A percentile compares a stretch with the other conserved stretches of the same genome.
Evolutionary conservation across 129 eudicot species (phyloP).

Genomic region (Helianthus tuberosus): DNA sequence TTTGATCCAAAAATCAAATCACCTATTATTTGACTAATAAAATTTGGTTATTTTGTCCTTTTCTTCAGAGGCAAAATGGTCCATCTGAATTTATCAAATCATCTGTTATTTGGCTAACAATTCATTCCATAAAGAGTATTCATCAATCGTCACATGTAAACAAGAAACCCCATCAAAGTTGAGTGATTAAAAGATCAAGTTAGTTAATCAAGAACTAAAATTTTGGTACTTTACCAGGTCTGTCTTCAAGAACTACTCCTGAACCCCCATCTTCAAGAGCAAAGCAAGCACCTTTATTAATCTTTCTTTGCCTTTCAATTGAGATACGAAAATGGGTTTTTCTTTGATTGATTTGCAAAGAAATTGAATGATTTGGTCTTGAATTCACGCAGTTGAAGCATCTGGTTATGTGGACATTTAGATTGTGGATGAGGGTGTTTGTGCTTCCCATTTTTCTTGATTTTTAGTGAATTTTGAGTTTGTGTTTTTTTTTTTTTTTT

Average conservation of each 20-base stretch:
- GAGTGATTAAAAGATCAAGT: neutral
- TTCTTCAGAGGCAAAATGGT: no score
- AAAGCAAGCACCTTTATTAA: constrained; percentile 55
- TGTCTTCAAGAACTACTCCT: constrained; percentile 57
- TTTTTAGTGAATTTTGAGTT: constrained; percentile 9
- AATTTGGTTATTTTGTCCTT: no score
- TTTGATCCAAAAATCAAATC: no score
- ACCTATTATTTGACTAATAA: no score
- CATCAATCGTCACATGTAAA: neutral
- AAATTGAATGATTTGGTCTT: constrained; percentile 28
- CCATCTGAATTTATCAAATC: no score
- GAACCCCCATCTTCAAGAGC: constrained; percentile 70
- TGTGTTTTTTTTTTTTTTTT: no score
- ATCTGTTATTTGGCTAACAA: no score
- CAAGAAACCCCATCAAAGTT: neutral
- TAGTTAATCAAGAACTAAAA: neutral
- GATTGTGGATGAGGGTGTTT: constrained; percentile 57
- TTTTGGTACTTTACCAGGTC: constrained; percentile 46
- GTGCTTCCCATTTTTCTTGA: constrained; percentile 74
- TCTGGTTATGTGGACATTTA: constrained; percentile 46
- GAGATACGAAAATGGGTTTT: constrained; percentile 36
- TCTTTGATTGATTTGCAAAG: constrained; percentile 42
- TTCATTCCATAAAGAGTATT: neutral
- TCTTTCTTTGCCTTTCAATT: constrained; percentile 36
- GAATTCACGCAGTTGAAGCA: constrained; percentile 59